Conservation (phyloP, 2,329 filamentous ascomycete species). For the Aureobasidium sp. region DNA sequence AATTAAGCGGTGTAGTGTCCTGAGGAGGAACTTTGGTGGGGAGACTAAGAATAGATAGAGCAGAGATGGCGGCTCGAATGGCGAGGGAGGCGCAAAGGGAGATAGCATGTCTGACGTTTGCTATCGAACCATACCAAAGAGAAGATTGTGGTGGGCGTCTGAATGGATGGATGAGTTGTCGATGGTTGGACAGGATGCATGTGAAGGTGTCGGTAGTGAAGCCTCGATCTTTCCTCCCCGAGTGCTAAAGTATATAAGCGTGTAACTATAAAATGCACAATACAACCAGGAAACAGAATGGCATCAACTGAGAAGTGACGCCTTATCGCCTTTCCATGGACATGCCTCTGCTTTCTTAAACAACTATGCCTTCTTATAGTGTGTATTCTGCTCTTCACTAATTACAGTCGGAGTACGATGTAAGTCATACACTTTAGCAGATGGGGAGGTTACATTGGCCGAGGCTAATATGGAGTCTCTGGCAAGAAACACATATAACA, state of each 20-base stretch:
- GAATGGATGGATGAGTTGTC: background rate
- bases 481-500: background rate
- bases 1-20: conserved; percentile 41
- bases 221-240: background rate
- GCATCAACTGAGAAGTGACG: too few species aligned
- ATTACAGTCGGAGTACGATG: too few species aligned
- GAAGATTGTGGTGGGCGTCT: background rate
- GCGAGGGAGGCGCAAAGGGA: conserved; percentile 14
- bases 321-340: too few species aligned
- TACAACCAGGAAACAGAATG: too few species aligned
- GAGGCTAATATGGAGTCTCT: background rate
- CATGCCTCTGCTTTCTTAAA: too few species aligned
- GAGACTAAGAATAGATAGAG: conserved; percentile 23
- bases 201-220: conserved; percentile 1
- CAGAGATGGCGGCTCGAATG: conserved; percentile 21
- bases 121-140: background rate
- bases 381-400: too few species aligned
- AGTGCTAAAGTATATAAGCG: too few species aligned
- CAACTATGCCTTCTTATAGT: too few species aligned
- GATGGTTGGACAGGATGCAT: background rate
- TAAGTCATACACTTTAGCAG: too few species aligned
- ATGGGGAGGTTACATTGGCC: background rate
- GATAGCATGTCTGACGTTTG: background rate
- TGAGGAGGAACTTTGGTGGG: conserved; percentile 35
- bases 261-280: too few species aligned